phyloP scores from a whole-genome alignment of 306 rosid species.

The Herpetospermum pedunculosum region DNA sequence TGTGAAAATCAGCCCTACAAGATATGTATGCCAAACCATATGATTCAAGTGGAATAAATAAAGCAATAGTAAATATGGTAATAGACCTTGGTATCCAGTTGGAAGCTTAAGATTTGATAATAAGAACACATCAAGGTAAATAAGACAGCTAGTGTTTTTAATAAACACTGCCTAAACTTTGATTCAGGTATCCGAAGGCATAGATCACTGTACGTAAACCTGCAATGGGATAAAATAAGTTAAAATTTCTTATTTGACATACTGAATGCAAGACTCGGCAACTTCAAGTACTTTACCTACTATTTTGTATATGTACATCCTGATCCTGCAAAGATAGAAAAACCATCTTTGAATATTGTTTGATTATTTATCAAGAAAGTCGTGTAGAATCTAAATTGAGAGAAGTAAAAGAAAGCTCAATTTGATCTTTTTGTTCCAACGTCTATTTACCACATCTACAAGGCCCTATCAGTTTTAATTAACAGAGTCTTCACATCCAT shows the following conservation, averaged over 20 bases:
- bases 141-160: slow-evolving; percentile 64
- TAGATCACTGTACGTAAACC: slow-evolving; percentile 96
- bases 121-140: slow-evolving; percentile 84
- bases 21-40: background rate
- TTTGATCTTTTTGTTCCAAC: background rate
- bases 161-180: slow-evolving; percentile 77
- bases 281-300: slow-evolving; percentile 47
- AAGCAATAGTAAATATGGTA: slow-evolving; percentile 14
- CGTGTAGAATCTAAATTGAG: background rate
- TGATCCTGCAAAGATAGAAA: slow-evolving; percentile 58
- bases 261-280: background rate
- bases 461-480: background rate
- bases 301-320: slow-evolving; percentile 47
- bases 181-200: slow-evolving; percentile 88
- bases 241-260: slow-evolving; percentile 15
- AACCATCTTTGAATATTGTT: slow-evolving; percentile 16
- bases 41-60: background rate
- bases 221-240: slow-evolving; percentile 28
- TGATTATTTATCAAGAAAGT: background rate
- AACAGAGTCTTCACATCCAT: background rate
- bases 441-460: too few species aligned
- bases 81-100: slow-evolving; percentile 60
- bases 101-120: slow-evolving; percentile 80
- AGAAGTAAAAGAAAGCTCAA: background rate
- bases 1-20: background rate